phyloP scores from a whole-genome alignment of 805 yeast species.

The Sugiyamaella qingdaonensis region DNA sequence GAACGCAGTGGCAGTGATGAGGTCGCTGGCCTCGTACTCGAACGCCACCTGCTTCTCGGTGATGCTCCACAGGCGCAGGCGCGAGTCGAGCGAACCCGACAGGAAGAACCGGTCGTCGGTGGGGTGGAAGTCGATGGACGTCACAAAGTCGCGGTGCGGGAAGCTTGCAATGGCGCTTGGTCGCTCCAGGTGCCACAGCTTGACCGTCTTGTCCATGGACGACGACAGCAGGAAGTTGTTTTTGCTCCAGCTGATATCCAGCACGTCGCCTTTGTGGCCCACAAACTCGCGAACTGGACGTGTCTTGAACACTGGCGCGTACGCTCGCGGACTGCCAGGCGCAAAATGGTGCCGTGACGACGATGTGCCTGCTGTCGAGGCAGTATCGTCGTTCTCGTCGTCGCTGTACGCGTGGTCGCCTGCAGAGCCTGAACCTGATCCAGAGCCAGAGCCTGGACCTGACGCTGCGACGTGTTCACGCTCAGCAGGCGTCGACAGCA shows the following conservation, averaged over 20 bases:
- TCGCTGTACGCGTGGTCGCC: constrained; percentile 7
- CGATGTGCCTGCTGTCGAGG: not conserved
- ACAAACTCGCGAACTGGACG: constrained; percentile 54
- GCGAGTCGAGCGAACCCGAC: constrained; percentile 75
- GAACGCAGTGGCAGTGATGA: constrained; percentile 71
- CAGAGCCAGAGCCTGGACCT: not conserved
- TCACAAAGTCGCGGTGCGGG: constrained; percentile 74
- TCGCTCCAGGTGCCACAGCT: constrained; percentile 80
- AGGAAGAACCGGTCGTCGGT: constrained; percentile 81
- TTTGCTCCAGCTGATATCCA: constrained; percentile 84
- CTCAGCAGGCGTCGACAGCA: constrained; percentile 66
- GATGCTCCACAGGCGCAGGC: constrained; percentile 78
- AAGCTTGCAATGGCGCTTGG: constrained; percentile 58
- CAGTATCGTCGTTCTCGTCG: constrained; percentile 4
- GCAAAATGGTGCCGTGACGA: not conserved
- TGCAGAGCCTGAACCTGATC: not conserved
- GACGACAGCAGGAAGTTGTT: constrained; percentile 76
- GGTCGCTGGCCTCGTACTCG: constrained; percentile 55
- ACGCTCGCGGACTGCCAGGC: constrained; percentile 25
- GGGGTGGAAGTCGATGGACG: constrained; percentile 76
- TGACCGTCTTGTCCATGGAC: constrained; percentile 80
- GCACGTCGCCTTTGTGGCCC: constrained; percentile 67
- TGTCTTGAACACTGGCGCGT: constrained; percentile 77
- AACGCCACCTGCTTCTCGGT: constrained; percentile 64
- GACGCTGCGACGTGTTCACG: constrained; percentile 37